A percentile compares a stretch with the other conserved stretches of the same genome.
phyloP scores from a whole-genome alignment of 768 basidiomycete species.

The Hypholoma fasciculare region DNA sequence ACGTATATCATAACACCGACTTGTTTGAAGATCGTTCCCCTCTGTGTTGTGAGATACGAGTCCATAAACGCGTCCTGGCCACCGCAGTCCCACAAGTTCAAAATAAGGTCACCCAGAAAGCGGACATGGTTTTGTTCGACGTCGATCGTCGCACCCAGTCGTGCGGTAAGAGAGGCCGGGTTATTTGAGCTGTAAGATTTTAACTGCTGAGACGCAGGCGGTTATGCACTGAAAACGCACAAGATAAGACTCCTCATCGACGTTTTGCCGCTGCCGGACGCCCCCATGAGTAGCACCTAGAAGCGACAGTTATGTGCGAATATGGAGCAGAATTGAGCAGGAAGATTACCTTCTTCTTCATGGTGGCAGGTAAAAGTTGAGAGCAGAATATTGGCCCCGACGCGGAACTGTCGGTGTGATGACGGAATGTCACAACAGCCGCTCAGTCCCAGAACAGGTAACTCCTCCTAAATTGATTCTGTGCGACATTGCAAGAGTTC shows the following conservation, averaged over 20 bases:
- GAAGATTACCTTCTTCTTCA: constrained; percentile 60
- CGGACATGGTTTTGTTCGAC: constrained; percentile 98
- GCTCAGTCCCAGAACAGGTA: background rate
- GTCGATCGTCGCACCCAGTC: constrained; percentile 95
- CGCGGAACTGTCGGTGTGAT: constrained; percentile 9
- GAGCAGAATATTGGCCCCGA: background rate
- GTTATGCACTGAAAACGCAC: constrained; percentile 47
- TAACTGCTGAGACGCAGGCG: constrained; percentile 4
- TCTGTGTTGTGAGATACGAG: constrained; percentile 89
- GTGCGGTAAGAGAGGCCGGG: constrained; percentile 86
- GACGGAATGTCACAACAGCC: constrained; percentile 4
- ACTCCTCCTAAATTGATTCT: background rate
- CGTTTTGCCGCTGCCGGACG: constrained; percentile 91
- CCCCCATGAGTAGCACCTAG: constrained; percentile 97
- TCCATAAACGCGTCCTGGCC: constrained; percentile 99
- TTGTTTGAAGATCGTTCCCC: constrained; percentile 93
- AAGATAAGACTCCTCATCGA: constrained; percentile 99
- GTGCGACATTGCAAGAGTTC: background rate
- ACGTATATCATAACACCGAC: constrained; percentile 99
- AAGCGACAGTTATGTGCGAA: constrained; percentile 19
- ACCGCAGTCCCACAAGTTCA: constrained; percentile 98
- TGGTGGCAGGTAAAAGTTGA: constrained; percentile 22
- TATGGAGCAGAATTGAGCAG: constrained; percentile 11
- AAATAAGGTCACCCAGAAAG: constrained; percentile 92
- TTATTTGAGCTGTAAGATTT: constrained; percentile 76